Percentiles rank a stretch among this genome's conserved stretches.
Conservation (phyloP, 345 rosid genomes). For the Toxicodendron radicans region DNA sequence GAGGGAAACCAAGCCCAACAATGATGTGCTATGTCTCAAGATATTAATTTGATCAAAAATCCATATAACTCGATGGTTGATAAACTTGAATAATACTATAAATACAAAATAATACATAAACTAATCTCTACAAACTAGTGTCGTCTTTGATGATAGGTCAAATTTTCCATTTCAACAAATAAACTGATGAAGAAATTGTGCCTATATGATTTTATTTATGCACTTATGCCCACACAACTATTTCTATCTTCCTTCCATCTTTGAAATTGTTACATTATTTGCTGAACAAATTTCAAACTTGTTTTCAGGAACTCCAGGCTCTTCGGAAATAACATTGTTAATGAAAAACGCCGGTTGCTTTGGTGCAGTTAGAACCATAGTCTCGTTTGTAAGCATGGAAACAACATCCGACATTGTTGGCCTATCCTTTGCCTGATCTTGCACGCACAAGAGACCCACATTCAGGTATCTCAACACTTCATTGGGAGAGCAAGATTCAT, state of each 20-base stretch:
- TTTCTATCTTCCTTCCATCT: slow-evolving; percentile 14
- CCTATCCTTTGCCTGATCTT: slow-evolving; percentile 16
- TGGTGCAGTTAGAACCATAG: background rate
- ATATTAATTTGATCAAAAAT: no score
- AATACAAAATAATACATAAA: no score
- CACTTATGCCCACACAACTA: no score
- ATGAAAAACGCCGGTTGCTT: slow-evolving; percentile 19
- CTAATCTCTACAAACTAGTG: no score
- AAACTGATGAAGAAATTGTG: no score
- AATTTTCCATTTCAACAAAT: no score
- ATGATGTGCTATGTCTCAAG: no score
- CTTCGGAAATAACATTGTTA: background rate
- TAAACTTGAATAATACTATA: no score
- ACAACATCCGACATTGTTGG: slow-evolving; percentile 19
- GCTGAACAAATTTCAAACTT: slow-evolving; percentile 6
- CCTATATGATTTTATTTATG: no score
- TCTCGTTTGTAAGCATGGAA: slow-evolving; percentile 12
- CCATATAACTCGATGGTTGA: no score
- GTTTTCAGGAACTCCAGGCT: background rate
- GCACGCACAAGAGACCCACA: slow-evolving; percentile 10
- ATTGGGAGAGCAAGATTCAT: background rate
- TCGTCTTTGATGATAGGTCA: no score
- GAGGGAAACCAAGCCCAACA: no score
- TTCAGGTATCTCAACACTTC: slow-evolving; percentile 8
- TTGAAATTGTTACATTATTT: slow-evolving; percentile 18